Base-by-base conservation (phyloP, 495 filamentous ascomycete species). In the Hapsidospora chrysogenum region DNA sequence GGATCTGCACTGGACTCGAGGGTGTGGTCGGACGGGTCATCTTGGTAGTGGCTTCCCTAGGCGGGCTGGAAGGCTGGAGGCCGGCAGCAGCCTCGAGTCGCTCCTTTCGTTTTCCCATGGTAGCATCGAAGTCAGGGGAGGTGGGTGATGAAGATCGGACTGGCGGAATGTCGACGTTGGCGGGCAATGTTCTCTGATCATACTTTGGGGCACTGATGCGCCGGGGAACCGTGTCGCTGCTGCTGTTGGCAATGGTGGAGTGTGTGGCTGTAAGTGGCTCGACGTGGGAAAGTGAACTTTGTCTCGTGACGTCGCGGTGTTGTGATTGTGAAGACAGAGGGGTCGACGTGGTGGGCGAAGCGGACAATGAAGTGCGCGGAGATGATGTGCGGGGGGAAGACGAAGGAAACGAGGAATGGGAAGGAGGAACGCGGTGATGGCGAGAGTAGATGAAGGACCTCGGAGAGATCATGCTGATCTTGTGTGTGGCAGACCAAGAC, bases 1-100 rank as follows among this genome's bases (percentile, higher is more conserved):
- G 62, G 25, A 66, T 66, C 44, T 64, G 54, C 16, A 66, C 59
- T 2, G 62, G 60, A 33, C 52, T 58, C 19, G 59, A 55, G 35
- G 53, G 51, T 19, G 48, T 56, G 22, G 52, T 48, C 33, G 58
- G 51, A 40, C 31, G 34, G 39, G 33, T 46, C 15, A 43, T 37
- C 41, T 36, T 30, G 4, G 41, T 54, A 6, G 51, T 47, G 21
- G 52, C 48, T 19, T 40, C 26, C 33, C 34, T 34, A 17, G 47
- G 50, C 8, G 51, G 51, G 35, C 49, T 55, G 15, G 44, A 9
- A 17, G 30, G 30, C 11, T 3, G 3, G 14, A 35, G 31, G 30
- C 49, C 34, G 31, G 43, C 37, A 25, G 32, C 23, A 34, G 56
- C 48, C 40, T 38, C 32, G 31, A 38, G 29, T 32, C 28, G 3